Conservation (phyloP, 345 rosid species). For the Anastatica hierochuntica region DNA sequence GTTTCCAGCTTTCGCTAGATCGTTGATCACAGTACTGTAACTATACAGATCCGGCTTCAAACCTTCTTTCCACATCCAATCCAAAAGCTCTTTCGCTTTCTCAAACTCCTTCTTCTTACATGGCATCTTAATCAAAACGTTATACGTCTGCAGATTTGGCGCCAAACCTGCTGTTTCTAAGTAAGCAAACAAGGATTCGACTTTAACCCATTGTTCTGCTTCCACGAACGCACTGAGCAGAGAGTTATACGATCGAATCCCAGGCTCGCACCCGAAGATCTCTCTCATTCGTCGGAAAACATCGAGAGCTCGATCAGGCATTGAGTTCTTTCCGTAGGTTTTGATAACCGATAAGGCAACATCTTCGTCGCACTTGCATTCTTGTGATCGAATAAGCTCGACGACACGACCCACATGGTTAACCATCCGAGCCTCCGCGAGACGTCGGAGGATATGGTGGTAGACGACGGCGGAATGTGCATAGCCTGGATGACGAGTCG, state of each 20-base stretch:
- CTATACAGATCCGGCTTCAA: slow-evolving; percentile 50
- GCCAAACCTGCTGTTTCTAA: slow-evolving; percentile 37
- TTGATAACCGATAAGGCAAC: slow-evolving; percentile 56
- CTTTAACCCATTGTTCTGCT: slow-evolving; percentile 45
- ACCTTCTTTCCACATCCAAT: slow-evolving; percentile 48
- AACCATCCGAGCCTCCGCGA: slow-evolving; percentile 38
- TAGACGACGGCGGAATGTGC: slow-evolving; percentile 49
- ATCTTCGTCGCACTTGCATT: slow-evolving; percentile 67
- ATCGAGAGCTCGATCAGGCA: slow-evolving; percentile 53
- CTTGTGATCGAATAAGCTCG: slow-evolving; percentile 43
- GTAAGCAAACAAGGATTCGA: slow-evolving; percentile 41
- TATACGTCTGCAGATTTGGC: slow-evolving; percentile 67
- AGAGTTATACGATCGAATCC: slow-evolving; percentile 57
- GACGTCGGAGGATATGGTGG: slow-evolving; percentile 77
- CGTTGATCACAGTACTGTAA: slow-evolving; percentile 51
- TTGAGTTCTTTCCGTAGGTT: slow-evolving; percentile 49
- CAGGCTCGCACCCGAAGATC: slow-evolving; percentile 66
- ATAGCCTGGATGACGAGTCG: slow-evolving; percentile 42
- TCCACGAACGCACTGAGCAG: slow-evolving; percentile 55
- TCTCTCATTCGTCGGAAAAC: slow-evolving; percentile 53
- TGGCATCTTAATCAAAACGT: slow-evolving; percentile 61
- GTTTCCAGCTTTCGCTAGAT: slow-evolving; percentile 44
- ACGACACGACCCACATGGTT: slow-evolving; percentile 42
- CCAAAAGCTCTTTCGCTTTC: slow-evolving; percentile 43
- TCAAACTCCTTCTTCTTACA: slow-evolving; percentile 55